Base-by-base conservation (phyloP, 768 basidiomycete species). In the Baorangia bicolor region DNA sequence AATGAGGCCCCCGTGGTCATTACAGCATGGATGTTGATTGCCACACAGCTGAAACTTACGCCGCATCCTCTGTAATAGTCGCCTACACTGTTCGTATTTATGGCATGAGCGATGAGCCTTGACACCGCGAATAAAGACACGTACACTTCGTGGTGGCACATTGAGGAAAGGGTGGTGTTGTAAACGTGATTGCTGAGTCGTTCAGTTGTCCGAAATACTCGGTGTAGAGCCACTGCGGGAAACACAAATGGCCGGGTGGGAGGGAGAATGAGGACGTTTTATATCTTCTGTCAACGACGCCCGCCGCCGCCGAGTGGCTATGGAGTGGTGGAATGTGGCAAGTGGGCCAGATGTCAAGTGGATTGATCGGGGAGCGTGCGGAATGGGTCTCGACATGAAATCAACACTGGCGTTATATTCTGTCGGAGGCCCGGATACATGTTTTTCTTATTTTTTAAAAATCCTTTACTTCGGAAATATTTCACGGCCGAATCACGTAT, bases 111-210 rank as follows among this genome's bases (percentile, higher is more conserved):
- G 9, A 51, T 4, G 48, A 9, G 30, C 20, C 3, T n/a, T 27
- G 43, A 16, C 30, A 14, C 2, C 10, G 21, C 11, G 33, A 28
- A 21, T 3, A 14, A n/a, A 37, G 7, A 28, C 25, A 7, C 74
- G 55, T 54, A 74, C 73, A 75, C 52, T 68, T 75, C 73, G 64
- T 74, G 74, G 48, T 67, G 69, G 53, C 73, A 74, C 73, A 74
- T 73, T 10, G 50, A 28, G 30, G 35, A 42, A 21, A 41, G 49
- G 34, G 43, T 38, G n/a, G 12, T 9, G 42, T 27, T 37, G 30
- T 31, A 34, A 49, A 27, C 9, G 49, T 42, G 25, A 27, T 14
- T 40, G 11, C 25, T 21, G 31, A 35, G 46, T 25, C 46, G 33
- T 25, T 14, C 13, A 25, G 46, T 21, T 5, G 34, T 33, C n/a